Evolutionary conservation across 2,329 filamentous ascomycete genomes (phyloP), one percentile per base, ranked within the genome.

Genomic region (Hymenoscyphus linearis): DNA sequence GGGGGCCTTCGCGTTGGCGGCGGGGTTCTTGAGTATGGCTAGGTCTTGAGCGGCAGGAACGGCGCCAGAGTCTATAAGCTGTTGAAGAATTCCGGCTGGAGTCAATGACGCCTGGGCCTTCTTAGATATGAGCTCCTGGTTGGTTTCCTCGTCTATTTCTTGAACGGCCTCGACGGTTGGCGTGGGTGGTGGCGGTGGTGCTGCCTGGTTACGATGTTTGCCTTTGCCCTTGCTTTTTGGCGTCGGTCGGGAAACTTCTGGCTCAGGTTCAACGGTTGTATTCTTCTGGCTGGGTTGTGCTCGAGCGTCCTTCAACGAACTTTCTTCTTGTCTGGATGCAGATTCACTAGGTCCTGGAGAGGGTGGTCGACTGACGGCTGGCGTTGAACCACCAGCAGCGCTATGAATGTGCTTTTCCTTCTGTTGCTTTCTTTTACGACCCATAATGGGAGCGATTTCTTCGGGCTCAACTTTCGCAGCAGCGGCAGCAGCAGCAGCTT

Each of bases 401-500:
- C 63, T 71, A 68, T 75, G 76, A 1, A 70, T 63, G 68, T 84
- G 87, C 68, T 88, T 85, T 18, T 58, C 56, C 75, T 91, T 93
- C 79, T 90, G 92, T 72, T 90, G 85, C 76, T 93, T 95, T 79
- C 91, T 93, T 79, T 92, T 92, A 58, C 90, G 84, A 36, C 89
- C 89, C 55, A 91, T 73, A 47, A 96, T 88, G 0, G 91, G 90
- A 7, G 85, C 90, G 66, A 83, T 78, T 10, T 79, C 77, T 55
- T 80, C 77, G 10, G 74, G 73, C 37, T 72, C 67, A 27, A 65
- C 59, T 37, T 70, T 71, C 26, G 56, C 65, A 7, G 66, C 65
- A 35, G 84, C 82, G 66, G 66, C 57, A 27, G 69, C 70, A 10
- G 66, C 66, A 36, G 84, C 82, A 65, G 77, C 76, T 57, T 83